A percentile compares a stretch with the other conserved stretches of the same genome.
Conservation (phyloP, 164 flowering plant species). For the Paratinospora sagittata region DNA sequence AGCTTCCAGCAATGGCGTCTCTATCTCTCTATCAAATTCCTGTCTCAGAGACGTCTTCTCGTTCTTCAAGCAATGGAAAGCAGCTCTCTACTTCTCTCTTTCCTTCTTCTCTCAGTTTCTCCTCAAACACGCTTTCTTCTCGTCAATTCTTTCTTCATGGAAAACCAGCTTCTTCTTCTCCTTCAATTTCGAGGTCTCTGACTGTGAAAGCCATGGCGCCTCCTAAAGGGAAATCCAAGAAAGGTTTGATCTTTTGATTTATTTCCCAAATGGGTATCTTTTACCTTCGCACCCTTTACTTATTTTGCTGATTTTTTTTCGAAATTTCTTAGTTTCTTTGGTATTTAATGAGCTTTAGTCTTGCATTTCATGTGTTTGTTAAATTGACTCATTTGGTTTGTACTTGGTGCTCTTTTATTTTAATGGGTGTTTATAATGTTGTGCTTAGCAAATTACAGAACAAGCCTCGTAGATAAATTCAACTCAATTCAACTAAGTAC, state of each 20-base stretch:
- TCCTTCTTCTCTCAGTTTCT: conserved; percentile 12
- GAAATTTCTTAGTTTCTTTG: neutral
- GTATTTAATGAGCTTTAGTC: neutral
- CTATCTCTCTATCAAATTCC: conserved; percentile 12
- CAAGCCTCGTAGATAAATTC: too few species aligned
- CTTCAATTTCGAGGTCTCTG: conserved; percentile 35
- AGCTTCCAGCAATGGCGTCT: conserved; percentile 14
- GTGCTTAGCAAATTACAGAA: too few species aligned
- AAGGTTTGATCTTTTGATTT: conserved; percentile 38
- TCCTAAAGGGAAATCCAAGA: conserved; percentile 83
- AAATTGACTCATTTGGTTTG: too few species aligned
- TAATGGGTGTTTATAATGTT: too few species aligned
- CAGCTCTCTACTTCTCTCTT: conserved; percentile 14
- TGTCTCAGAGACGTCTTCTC: conserved; percentile 7
- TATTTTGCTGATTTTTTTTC: neutral
- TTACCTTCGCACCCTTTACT: too few species aligned
- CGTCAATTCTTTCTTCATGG: conserved; percentile 13
- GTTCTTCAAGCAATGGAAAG: conserved; percentile 5
- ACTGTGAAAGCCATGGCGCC: conserved; percentile 85
- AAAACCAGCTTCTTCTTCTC: conserved; percentile 11
- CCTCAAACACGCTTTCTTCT: conserved; percentile 16
- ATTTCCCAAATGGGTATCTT: conserved; percentile 2
- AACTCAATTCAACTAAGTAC: too few species aligned
- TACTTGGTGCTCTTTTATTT: too few species aligned
- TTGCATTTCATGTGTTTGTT: too few species aligned